A percentile compares a stretch with the other conserved stretches of the same genome.
These are phyloP conservation scores for Eucalyptus erythrocorys DNA, from an alignment of 345 rosid species.

Conservation along the genomic window DNA sequence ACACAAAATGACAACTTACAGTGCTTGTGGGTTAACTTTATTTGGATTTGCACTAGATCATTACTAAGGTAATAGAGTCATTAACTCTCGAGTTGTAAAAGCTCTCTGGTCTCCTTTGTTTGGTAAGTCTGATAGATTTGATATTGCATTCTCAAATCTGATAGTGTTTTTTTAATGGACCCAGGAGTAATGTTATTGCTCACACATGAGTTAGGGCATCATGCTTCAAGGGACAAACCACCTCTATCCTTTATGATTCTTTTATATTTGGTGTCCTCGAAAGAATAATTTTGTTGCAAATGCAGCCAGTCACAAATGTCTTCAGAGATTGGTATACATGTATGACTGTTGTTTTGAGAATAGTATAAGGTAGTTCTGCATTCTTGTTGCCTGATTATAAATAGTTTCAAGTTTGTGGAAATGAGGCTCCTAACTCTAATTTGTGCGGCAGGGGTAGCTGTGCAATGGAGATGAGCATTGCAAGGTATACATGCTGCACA, in stretches of 20 bases:
- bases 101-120: background rate
- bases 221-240: background rate
- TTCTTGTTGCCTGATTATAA: background rate
- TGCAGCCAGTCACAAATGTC: background rate
- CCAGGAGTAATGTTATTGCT: background rate
- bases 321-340: background rate
- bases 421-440: background rate
- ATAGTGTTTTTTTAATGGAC: background rate
- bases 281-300: background rate
- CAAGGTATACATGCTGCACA: constrained; percentile 9
- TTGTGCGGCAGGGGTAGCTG: background rate
- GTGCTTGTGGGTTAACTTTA: background rate
- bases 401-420: background rate
- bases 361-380: background rate
- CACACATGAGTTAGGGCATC: background rate
- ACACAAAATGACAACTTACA: background rate
- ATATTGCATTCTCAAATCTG: background rate
- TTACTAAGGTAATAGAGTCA: background rate
- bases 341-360: background rate
- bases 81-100: background rate
- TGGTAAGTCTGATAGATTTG: background rate
- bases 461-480: constrained; percentile 25
- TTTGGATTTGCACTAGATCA: background rate
- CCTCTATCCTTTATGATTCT: background rate
- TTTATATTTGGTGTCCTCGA: background rate